Percentiles rank a stretch among this genome's conserved stretches.
phyloP scores from a whole-genome alignment of 495 filamentous ascomycete species.

The Clohesyomyces aquaticus region DNA sequence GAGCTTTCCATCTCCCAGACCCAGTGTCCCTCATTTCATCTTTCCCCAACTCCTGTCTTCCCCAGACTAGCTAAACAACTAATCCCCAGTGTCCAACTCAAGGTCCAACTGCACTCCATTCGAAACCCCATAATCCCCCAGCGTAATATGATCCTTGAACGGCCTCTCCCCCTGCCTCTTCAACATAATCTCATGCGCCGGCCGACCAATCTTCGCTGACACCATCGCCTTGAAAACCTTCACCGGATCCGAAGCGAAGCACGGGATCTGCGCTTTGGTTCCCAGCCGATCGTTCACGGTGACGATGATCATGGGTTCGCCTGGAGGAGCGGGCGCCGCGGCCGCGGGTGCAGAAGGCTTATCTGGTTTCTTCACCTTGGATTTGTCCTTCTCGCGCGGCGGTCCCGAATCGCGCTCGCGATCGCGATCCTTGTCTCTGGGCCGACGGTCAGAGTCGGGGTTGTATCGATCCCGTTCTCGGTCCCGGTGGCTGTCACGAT shows the following conservation, averaged over 20 bases:
- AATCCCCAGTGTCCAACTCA: conserved; percentile 48
- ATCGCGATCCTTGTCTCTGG: not conserved
- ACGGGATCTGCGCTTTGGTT: conserved; percentile 87
- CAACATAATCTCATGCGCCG: conserved; percentile 86
- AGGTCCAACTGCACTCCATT: conserved; percentile 89
- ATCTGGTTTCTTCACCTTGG: not conserved
- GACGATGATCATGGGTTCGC: conserved; percentile 87
- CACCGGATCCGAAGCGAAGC: conserved; percentile 77
- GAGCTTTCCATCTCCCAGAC: no score
- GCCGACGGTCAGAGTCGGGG: conserved; percentile 6
- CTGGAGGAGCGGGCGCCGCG: conserved; percentile 44
- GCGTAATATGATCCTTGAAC: conserved; percentile 83
- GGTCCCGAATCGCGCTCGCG: conserved; percentile 30
- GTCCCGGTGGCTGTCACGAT: conserved; percentile 10
- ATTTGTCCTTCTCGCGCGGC: conserved; percentile 8
- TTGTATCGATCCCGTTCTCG: conserved; percentile 17
- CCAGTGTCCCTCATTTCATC: no score
- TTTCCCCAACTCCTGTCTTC: not conserved
- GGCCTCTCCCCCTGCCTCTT: conserved; percentile 90
- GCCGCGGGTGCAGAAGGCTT: conserved; percentile 4
- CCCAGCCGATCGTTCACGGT: conserved; percentile 90
- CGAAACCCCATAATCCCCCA: conserved; percentile 87
- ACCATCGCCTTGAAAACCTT: conserved; percentile 89
- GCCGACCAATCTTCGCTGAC: conserved; percentile 80
- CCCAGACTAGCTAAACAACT: conserved; percentile 2